These are phyloP conservation scores for Fusarium sulawesiense DNA, from an alignment of 2,329 filamentous ascomycete species.

Conservation along the genomic window DNA sequence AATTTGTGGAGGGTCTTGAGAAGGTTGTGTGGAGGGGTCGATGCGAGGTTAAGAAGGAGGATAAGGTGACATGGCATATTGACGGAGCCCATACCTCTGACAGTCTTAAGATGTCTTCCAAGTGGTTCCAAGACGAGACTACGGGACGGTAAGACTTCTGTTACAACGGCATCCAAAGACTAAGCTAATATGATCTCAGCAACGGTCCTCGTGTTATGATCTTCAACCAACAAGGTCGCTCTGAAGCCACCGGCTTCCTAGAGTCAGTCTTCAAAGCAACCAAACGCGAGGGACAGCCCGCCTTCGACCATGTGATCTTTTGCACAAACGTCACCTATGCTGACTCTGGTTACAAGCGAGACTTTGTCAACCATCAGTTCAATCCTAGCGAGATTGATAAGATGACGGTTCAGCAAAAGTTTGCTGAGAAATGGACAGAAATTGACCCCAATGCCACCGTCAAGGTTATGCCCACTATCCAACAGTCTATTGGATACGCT, in stretches of 20 bases:
- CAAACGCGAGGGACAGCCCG: slow-evolving; percentile 44
- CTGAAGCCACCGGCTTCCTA: slow-evolving; percentile 66
- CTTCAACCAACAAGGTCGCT: slow-evolving; percentile 84
- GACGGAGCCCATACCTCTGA: slow-evolving; percentile 95
- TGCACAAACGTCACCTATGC: slow-evolving; percentile 78
- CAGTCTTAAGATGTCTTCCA: slow-evolving; percentile 82
- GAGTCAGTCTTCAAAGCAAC: slow-evolving; percentile 57
- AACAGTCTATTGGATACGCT: slow-evolving; percentile 64
- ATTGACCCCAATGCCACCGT: slow-evolving; percentile 61
- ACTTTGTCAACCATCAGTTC: slow-evolving; percentile 68
- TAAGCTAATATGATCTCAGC: slow-evolving; percentile 32
- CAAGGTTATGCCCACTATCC: slow-evolving; percentile 63
- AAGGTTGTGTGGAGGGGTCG: slow-evolving; percentile 81
- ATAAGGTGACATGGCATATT: slow-evolving; percentile 80
- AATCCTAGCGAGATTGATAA: slow-evolving; percentile 63
- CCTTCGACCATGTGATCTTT: slow-evolving; percentile 82
- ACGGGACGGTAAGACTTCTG: slow-evolving; percentile 44
- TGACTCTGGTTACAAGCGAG: slow-evolving; percentile 63
- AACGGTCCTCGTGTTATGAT: slow-evolving; percentile 69
- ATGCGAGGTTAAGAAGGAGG: slow-evolving; percentile 71
- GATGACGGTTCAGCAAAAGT: slow-evolving; percentile 64
- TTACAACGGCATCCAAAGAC: background rate
- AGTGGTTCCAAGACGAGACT: slow-evolving; percentile 79
- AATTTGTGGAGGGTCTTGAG: slow-evolving; percentile 80
- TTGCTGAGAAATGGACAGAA: slow-evolving; percentile 62